These are phyloP conservation scores for Nannizzia gypsea DNA, from an alignment of 2,329 filamentous ascomycete genomes.

Conservation along the genomic window DNA sequence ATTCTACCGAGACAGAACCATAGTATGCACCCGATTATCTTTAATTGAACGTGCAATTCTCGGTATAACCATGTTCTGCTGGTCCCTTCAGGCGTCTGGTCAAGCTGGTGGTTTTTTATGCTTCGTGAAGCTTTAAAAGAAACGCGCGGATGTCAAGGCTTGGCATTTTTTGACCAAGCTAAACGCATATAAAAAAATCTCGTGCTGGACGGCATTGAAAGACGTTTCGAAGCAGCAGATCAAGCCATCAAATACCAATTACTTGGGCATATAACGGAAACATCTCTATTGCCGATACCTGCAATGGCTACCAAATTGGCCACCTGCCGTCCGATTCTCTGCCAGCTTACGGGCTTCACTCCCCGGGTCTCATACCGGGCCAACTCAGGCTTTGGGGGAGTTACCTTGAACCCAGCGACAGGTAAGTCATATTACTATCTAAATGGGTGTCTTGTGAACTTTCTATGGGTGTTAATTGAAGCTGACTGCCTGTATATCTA, in stretches of 20 bases:
- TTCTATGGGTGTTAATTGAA: not conserved
- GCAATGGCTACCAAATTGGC: slow-evolving; percentile 1
- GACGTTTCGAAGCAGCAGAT: not conserved
- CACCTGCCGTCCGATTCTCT: not conserved
- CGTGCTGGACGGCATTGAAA: not conserved
- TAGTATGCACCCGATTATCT: not conserved
- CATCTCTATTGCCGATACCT: not conserved
- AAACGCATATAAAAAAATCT: not conserved
- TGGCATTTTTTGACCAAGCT: not conserved
- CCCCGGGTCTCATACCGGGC: not conserved
- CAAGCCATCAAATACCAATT: not conserved
- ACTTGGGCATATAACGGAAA: not conserved
- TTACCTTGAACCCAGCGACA: not conserved
- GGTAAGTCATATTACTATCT: not conserved
- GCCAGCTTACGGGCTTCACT: not conserved
- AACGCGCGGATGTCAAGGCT: not conserved
- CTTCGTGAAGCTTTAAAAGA: not conserved
- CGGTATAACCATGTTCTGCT: not conserved
- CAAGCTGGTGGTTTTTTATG: not conserved
- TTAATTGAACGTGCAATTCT: not conserved
- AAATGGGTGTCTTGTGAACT: not conserved
- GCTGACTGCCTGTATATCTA: not conserved
- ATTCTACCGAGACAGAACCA: slow-evolving; percentile 7
- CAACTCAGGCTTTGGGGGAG: not conserved
- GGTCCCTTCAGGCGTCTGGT: not conserved